A percentile compares a stretch with the other conserved stretches of the same genome.
Conservation (phyloP, 768 basidiomycete species). For the Mycena crocata region DNA sequence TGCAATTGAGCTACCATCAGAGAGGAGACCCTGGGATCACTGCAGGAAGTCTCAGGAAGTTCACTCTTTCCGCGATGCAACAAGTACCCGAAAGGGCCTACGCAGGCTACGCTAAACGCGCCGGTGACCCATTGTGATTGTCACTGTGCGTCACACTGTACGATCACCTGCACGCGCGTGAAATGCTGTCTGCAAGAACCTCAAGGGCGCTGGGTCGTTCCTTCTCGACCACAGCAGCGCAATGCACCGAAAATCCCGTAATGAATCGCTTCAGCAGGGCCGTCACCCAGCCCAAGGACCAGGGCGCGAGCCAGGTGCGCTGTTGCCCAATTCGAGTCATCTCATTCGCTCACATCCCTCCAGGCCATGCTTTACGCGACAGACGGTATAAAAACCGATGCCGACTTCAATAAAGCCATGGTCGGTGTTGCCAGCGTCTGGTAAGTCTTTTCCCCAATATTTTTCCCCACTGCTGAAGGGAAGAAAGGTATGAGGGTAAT, state of each 20-base stretch:
- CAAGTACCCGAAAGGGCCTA: too few species aligned
- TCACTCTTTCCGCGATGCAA: too few species aligned
- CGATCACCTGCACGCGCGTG: not conserved
- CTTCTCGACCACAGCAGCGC: conserved; percentile 46
- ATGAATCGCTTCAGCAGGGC: conserved; percentile 81
- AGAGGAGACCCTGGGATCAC: too few species aligned
- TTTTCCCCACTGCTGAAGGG: conserved; percentile 31
- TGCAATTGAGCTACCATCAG: too few species aligned
- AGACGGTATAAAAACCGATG: conserved; percentile 83
- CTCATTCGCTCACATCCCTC: conserved; percentile 28
- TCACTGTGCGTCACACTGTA: too few species aligned
- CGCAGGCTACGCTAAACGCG: too few species aligned
- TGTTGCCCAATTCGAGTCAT: conserved; percentile 16
- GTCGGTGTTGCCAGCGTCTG: conserved; percentile 97
- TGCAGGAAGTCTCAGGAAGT: too few species aligned
- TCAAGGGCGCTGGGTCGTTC: conserved; percentile 17
- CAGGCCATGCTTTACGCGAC: conserved; percentile 99
- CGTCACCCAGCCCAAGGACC: conserved; percentile 92
- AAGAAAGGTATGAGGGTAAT: conserved; percentile 94
- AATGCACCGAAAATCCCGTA: conserved; percentile 54
- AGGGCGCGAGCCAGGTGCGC: conserved; percentile 92
- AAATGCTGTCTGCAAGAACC: conserved; percentile 17
- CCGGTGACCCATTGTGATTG: too few species aligned
- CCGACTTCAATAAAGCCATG: conserved; percentile 96
- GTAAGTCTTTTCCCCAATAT: conserved; percentile 58